Evolutionary conservation across 345 rosid species (phyloP).

Genomic region (Brassica carinata): DNA sequence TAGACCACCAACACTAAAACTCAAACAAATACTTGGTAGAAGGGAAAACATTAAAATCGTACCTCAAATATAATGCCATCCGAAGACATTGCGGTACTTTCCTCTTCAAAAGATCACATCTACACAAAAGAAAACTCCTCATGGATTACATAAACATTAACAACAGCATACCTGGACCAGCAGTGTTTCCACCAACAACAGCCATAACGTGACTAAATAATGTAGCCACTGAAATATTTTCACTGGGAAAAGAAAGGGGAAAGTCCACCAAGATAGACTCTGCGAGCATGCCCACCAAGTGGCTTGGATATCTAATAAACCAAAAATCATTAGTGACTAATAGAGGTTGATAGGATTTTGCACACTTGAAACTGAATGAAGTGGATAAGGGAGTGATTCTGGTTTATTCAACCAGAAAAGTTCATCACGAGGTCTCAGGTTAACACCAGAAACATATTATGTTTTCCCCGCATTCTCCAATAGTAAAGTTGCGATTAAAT

Average conservation of each 20-base stretch:
- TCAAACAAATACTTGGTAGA: background rate
- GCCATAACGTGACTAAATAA: too few relatives aligned
- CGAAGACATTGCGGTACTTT: conserved; percentile 94
- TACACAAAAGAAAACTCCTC: conserved; percentile 96
- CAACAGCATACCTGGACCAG: conserved; percentile 55
- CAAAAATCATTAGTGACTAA: background rate
- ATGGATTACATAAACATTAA: conserved; percentile 88
- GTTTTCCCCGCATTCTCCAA: conserved; percentile 70
- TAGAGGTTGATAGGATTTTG: background rate
- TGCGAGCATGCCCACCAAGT: too few relatives aligned
- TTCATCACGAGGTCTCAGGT: conserved; percentile 35
- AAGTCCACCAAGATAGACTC: too few relatives aligned
- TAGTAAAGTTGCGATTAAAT: conserved; percentile 82
- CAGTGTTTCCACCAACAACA: too few relatives aligned
- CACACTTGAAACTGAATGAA: background rate
- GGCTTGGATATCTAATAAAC: too few relatives aligned
- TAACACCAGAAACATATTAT: conserved; percentile 50
- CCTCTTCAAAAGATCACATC: conserved; percentile 98
- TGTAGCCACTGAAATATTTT: too few relatives aligned
- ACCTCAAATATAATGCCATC: conserved; percentile 79
- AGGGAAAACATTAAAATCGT: background rate
- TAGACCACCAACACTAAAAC: conserved; percentile 41
- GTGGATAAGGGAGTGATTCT: background rate
- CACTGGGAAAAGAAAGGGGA: too few relatives aligned
- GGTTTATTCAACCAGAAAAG: conserved; percentile 72